These are phyloP conservation scores for Citrullus amarus DNA, from an alignment of 306 rosid species.

Conservation along the genomic window DNA sequence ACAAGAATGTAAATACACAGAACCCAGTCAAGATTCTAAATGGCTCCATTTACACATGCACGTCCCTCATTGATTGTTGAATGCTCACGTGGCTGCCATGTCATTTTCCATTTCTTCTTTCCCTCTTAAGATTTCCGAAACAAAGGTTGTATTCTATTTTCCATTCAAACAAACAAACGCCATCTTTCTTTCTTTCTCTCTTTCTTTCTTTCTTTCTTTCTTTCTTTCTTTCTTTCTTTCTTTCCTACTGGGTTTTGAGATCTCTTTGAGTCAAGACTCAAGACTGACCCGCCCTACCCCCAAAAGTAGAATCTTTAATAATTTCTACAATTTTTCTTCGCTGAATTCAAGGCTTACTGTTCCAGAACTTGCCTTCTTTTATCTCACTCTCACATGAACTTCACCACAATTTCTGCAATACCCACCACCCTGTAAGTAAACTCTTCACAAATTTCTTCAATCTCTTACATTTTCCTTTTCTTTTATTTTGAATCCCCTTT, in stretches of 20 bases:
- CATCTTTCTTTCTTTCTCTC: neutral
- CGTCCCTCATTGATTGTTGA: constrained; percentile 32
- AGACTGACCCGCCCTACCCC: constrained; percentile 11
- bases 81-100: constrained; percentile 43
- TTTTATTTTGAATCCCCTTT: neutral
- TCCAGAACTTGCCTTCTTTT: constrained; percentile 20
- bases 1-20: constrained; percentile 15
- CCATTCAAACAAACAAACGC: constrained; percentile 12
- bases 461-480: neutral
- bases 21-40: constrained; percentile 24
- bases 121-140: constrained; percentile 14
- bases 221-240: neutral
- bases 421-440: neutral
- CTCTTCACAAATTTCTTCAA: neutral
- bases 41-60: constrained; percentile 38
- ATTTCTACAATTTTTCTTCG: constrained; percentile 22
- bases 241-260: constrained; percentile 15
- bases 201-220: neutral
- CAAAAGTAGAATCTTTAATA: constrained; percentile 41
- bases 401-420: neutral
- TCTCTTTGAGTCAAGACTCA: constrained; percentile 28
- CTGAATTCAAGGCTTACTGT: constrained; percentile 48
- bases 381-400: neutral
- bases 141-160: neutral
- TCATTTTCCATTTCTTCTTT: neutral